Evolutionary conservation across 371 early-diverging fungal genomes (phyloP).

Genomic region (Rhizopus stolonifer): DNA sequence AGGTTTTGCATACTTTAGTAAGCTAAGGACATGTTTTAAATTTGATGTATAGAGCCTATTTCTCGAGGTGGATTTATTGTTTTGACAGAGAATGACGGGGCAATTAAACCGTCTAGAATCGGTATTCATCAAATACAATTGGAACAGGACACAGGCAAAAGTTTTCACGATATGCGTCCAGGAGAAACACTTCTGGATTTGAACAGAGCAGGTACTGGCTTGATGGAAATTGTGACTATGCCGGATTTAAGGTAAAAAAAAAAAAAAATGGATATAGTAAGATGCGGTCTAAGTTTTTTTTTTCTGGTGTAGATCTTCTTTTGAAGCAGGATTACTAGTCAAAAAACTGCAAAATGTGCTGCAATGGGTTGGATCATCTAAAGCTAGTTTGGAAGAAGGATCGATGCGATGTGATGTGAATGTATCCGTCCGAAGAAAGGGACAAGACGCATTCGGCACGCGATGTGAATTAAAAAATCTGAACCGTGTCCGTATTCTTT

Average conservation of each 20-base stretch:
- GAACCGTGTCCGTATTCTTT: conserved; percentile 75
- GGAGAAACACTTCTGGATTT: conserved; percentile 73
- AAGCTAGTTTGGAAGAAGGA: conserved; percentile 88
- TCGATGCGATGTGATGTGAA: conserved; percentile 93
- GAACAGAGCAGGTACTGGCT: conserved; percentile 84
- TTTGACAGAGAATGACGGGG: conserved; percentile 57
- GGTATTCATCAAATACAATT: conserved; percentile 84
- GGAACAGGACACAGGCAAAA: conserved; percentile 94
- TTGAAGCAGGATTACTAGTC: conserved; percentile 76
- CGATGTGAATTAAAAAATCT: conserved; percentile 90
- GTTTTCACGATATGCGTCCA: conserved; percentile 63
- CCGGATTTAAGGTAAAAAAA: conserved; percentile 68
- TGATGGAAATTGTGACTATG: conserved; percentile 90
- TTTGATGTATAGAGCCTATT: conserved; percentile 63
- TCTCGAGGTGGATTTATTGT: conserved; percentile 61
- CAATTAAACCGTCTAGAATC: conserved; percentile 46
- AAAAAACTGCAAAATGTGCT: conserved; percentile 76
- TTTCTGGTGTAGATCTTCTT: conserved; percentile 68
- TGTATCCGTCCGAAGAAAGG: conserved; percentile 68
- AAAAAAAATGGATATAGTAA: conserved; percentile 1
- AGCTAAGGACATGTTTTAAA: too few species aligned
- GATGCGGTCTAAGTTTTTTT: too few species aligned
- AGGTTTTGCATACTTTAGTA: conserved; percentile 29
- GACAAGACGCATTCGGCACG: conserved; percentile 57
- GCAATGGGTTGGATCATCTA: conserved; percentile 70